Evolutionary conservation across 306 rosid species (phyloP), one percentile per base, ranked within the genome.

Genomic region (Glycine latifolia): DNA sequence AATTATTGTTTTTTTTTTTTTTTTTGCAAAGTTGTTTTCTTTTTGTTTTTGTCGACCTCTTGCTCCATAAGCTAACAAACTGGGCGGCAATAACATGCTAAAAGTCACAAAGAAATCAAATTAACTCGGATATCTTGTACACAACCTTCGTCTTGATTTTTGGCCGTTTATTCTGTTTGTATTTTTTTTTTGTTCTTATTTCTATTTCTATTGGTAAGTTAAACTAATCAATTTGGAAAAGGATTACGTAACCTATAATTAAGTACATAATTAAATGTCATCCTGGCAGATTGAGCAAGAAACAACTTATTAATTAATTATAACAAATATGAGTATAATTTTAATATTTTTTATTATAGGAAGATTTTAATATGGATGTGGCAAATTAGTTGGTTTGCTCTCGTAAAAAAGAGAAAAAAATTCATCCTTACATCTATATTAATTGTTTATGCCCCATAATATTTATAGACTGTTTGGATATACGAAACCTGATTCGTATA

Each of bases 311-410:
- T 39, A 12, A 52, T 10, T 31, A 62, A 14, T 10, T 2, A 76
- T 26, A 56, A 60, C 62, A 49, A 49, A 58, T 6, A 7, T 12
- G 37, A 55, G 2, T 20, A 9, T 16, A 15, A 37, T 16, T 26
- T 26, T 26, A 26, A 26, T 26, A 26, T 26, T 26, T 26, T 26
- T 26, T 26, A 26, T 26, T 1, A 26, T 26, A 26, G 31, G 0
- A 26, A 26, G 0, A 26, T 39, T 13, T 16, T 52, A 49, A 50
- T 7, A 44, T 13, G 79, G 41, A 50, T 35, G 63, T 5, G 14
- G 43, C 65, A 37, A 52, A 4, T 35, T 35, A 16, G 4, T 77
- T 63, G 9, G 49, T 78, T 78, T n/a, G 74, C 67, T 55, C 68
- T 62, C 3, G 16, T 12, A 2, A 5, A 62, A 20, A 59, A 9